Evolutionary conservation across 2,329 filamentous ascomycete species (phyloP), one percentile per base, ranked within the genome.

Genomic region (Talaromyces sp.): DNA sequence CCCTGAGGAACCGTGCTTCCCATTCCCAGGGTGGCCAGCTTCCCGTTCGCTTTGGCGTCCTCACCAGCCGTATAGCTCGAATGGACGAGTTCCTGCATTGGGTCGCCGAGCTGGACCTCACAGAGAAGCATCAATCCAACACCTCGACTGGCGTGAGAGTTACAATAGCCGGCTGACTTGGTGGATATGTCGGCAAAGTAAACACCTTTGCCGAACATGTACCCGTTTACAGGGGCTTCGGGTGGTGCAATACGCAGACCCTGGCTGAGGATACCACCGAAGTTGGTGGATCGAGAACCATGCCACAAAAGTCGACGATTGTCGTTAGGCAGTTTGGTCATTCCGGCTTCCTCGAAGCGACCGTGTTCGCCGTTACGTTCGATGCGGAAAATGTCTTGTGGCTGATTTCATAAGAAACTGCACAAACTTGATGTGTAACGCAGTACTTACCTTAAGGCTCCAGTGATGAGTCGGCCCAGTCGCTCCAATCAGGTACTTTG

Each of bases 191-290:
- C 92, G 2, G 92, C 92, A 2, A 96, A 85, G 73, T 96, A 96
- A 56, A 96, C 90, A 52, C 92, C 92, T 77, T 96, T 96, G 65
- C 90, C 92, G 70, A 96, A 96, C 90, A 94, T 94, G 80, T 94
- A 93, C 1, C 91, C 91, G 4, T 83, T 85, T 0, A 88, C 88
- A 0, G 92, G 93, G 0, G 92, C 92, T 75, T 96, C 81, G 1
- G 80, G 80, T 0, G 93, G 93, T 7, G 93, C 93, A 69, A 96
- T 96, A n/a, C 92, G 90, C 7, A 97, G 85, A 69, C 93, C 93
- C 76, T 96, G 91, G 65, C 88, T 90, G 49, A 96, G 85, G 66
- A 97, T 97, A 73, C 92, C 93, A 72, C 90, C 92, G 69, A 89
- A 96, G 75, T 96, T 96, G 61, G 91, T 95, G 37, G 84, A 85